Evolutionary conservation across 768 basidiomycete species (phyloP), one percentile per base, ranked within the genome.

Genomic region (Epithele typhae): DNA sequence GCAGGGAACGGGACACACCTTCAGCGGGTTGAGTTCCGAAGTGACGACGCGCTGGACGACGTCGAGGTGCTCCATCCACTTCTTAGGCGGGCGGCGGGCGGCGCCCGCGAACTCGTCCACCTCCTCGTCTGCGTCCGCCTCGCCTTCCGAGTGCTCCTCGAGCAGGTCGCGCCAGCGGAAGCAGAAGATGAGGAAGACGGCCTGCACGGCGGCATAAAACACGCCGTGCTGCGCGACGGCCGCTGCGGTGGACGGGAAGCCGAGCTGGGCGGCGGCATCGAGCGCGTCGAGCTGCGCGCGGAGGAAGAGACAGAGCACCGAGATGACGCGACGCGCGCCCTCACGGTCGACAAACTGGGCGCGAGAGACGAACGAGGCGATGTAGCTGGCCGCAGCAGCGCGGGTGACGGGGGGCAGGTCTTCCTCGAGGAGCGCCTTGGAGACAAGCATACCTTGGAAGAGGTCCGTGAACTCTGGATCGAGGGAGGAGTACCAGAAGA

Each of bases 171-270:
- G 71, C 95, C 95, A 98, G 10, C 96, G 74, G 68, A 98, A 99
- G 65, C 96, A 98, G 65, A 99, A 99, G 53, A 99, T 92, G 53
- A 98, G 76, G 62, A 99, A 94, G 9, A 93, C 80, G 0, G 94
- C 85, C 60, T 98, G 96, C 0, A 82, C 69, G 25, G 95, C 86
- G 2, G 94, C 92, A 62, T 97, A 97, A 62, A 97, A 97, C 17
- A 95, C 78, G 22, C 77, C 79, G 56, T 86, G 69, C n/a, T 74
- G 69, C 5, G 66, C 61, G 30, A 46, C 38, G 39, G 68, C 66
- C 30, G 58, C 59, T 2, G 61, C 59, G 39, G 53, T 63, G 40
- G 54, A 60, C 24, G 56, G 54, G 17, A 41, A n/a, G 7, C 72
- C 73, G 5, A 64, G 65, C 15, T 70, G 65, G 7, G 77, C 45